Evolutionary conservation across 139 green algal genomes (phyloP).

Genomic region (Chlorella sp.): DNA sequence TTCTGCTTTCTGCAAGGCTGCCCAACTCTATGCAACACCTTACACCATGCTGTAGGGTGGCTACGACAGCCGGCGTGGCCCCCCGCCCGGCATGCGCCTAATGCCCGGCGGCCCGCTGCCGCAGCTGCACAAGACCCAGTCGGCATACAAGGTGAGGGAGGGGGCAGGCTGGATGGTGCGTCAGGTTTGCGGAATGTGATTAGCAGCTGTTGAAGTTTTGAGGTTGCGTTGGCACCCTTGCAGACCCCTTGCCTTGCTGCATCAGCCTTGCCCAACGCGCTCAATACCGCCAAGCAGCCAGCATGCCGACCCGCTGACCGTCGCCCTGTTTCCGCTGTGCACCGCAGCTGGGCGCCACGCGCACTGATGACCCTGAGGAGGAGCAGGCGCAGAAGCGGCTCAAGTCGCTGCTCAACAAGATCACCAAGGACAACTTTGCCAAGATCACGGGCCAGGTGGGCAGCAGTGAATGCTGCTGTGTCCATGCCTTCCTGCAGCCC

Average conservation of each 20-base stretch:
- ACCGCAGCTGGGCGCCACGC: constrained; percentile 55
- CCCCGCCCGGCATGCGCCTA: constrained; percentile 37
- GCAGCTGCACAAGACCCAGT: constrained; percentile 71
- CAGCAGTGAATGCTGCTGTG: not conserved
- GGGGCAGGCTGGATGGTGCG: too few relatives aligned
- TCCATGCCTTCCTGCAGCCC: too few relatives aligned
- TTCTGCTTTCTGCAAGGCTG: too few relatives aligned
- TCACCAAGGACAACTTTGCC: constrained; percentile 98
- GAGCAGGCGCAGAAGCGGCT: constrained; percentile 91
- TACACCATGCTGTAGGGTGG: not conserved
- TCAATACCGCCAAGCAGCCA: not conserved
- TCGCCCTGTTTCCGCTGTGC: not conserved
- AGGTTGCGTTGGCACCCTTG: not conserved
- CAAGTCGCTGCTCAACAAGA: constrained; percentile 98
- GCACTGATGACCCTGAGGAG: constrained; percentile 90
- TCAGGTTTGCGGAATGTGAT: too few relatives aligned
- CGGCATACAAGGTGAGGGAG: constrained; percentile 54
- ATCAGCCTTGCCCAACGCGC: too few relatives aligned
- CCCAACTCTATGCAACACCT: too few relatives aligned
- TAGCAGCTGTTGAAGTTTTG: too few relatives aligned
- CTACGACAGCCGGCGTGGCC: constrained; percentile 19
- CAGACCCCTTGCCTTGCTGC: too few relatives aligned
- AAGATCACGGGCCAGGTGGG: constrained; percentile 71
- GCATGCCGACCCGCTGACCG: not conserved
- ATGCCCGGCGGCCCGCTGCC: constrained; percentile 28